These are phyloP conservation scores for Cladosporium sp. DNA, from an alignment of 2,329 filamentous ascomycete genomes.

Conservation along the genomic window DNA sequence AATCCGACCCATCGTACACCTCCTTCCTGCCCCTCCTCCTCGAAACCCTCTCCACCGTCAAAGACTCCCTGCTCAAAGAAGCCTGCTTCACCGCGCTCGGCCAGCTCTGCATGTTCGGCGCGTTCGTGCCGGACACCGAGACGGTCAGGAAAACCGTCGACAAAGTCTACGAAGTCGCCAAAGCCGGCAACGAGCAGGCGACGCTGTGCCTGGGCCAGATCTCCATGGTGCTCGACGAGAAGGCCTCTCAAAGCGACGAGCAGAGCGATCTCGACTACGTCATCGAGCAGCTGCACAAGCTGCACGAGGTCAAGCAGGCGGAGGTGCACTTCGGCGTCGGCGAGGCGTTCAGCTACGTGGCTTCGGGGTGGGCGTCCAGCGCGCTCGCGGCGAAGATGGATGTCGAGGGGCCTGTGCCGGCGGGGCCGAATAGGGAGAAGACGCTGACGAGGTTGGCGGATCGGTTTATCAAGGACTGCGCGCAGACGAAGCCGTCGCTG, in stretches of 20 bases:
- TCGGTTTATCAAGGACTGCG: slow-evolving; percentile 70
- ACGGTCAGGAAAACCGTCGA: slow-evolving; percentile 45
- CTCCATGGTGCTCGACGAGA: slow-evolving; percentile 54
- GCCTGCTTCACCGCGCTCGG: slow-evolving; percentile 53
- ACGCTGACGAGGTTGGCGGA: slow-evolving; percentile 55
- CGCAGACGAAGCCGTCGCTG: slow-evolving; percentile 78
- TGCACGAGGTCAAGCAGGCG: slow-evolving; percentile 78
- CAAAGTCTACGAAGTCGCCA: slow-evolving; percentile 61
- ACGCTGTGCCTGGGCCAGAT: slow-evolving; percentile 76
- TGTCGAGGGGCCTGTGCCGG: slow-evolving; percentile 52
- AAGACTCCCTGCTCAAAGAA: slow-evolving; percentile 52
- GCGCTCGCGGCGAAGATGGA: slow-evolving; percentile 70
- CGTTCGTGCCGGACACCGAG: slow-evolving; percentile 41
- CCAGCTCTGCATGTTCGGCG: slow-evolving; percentile 55
- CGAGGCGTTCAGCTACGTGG: slow-evolving; percentile 73
- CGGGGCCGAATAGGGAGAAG: slow-evolving; percentile 31
- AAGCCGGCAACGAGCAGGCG: slow-evolving; percentile 73
- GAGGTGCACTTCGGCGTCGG: slow-evolving; percentile 89
- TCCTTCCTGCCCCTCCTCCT: slow-evolving; percentile 41
- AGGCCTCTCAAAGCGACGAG: slow-evolving; percentile 29
- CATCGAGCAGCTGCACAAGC: slow-evolving; percentile 61
- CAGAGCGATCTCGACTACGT: slow-evolving; percentile 47
- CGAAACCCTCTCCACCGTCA: slow-evolving; percentile 47
- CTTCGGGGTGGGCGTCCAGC: slow-evolving; percentile 77
- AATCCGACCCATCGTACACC: slow-evolving; percentile 17